phyloP scores from a whole-genome alignment of 2,329 filamentous ascomycete genomes.

The Beauveria bassiana region DNA sequence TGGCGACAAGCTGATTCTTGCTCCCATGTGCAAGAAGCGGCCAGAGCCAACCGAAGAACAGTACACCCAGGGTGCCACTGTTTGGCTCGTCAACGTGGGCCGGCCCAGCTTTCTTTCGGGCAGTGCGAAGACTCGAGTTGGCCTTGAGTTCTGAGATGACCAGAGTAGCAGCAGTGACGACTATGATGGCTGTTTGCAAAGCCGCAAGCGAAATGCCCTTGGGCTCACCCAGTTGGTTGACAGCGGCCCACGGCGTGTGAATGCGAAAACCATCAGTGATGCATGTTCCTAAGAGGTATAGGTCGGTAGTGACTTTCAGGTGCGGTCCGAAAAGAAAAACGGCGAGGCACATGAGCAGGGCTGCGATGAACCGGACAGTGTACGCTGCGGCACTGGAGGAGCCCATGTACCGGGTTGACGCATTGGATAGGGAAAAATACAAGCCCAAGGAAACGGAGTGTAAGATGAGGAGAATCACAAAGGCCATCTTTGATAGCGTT shows the following conservation, averaged over 20 bases:
- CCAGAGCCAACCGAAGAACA: constrained; percentile 3
- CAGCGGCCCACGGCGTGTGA: not conserved
- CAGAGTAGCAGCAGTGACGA: not conserved
- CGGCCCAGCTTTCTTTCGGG: not conserved
- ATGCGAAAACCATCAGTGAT: not conserved
- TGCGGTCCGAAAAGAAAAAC: not conserved
- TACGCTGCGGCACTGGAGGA: not conserved
- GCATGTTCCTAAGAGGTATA: not conserved
- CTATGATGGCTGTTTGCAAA: not conserved
- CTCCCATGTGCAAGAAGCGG: not conserved
- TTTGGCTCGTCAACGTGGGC: not conserved
- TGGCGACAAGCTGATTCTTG: not conserved
- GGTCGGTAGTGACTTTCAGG: not conserved
- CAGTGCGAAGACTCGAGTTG: not conserved
- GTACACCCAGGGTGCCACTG: not conserved
- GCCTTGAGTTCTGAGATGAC: not conserved
- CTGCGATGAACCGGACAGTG: not conserved
- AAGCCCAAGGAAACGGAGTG: not conserved
- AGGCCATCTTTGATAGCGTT: not conserved
- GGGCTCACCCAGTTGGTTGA: not conserved
- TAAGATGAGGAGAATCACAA: not conserved
- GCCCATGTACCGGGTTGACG: not conserved
- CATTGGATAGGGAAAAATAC: not conserved
- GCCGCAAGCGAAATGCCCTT: not conserved
- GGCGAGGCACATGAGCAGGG: not conserved